Base-by-base conservation (phyloP, 768 basidiomycete genomes). In the Tricholoma terreum region DNA sequence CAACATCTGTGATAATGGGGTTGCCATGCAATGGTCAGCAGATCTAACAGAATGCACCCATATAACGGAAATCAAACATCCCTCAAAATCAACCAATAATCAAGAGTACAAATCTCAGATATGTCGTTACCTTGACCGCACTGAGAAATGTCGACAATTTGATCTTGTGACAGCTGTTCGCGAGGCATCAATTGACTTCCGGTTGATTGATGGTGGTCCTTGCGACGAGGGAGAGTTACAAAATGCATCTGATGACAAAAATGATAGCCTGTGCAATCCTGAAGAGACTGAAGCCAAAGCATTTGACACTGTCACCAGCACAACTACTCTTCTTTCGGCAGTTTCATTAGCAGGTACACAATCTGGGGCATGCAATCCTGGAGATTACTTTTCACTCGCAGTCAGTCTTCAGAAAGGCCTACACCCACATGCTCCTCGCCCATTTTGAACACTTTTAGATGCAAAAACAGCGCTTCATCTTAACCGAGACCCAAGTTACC, bases 391-490 rank as follows among this genome's bases (percentile, higher is more conserved):
- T 33, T 5, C 31, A 24, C 45, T 56, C 8, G 38, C 53, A 30
- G 19, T 11, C 2, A 8, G 19, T 4, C 50, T 58, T 17, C 14
- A 31, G 7, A 14, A 30, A 10, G 57, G 43, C 36, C 11, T 22
- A n/a, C 54, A 36, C 34, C 33, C 54, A 1, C n/a, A 56, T 19
- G 58, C 58, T 10, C 58, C 54, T 6, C 14, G 1, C 4, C 63
- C 60, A 2, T 51, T 36, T 15, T n/a, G 54, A 4, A 57, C 58
- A 1, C 50, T 64, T 48, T 21, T 49, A 4, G 38, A 21, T 43
- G 42, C 34, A 0, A 36, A 36, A 10, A 62, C 51, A 2, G 59
- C 52, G 1, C 50, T 65, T 12, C 59, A 63, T 33, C 51, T 65
- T 14, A 21, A 15, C n/a, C 6, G 53, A 6, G 56, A 61, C 24